Evolutionary conservation across 2,329 filamentous ascomycete species (phyloP).

Genomic region (Cercospora nicotianae): DNA sequence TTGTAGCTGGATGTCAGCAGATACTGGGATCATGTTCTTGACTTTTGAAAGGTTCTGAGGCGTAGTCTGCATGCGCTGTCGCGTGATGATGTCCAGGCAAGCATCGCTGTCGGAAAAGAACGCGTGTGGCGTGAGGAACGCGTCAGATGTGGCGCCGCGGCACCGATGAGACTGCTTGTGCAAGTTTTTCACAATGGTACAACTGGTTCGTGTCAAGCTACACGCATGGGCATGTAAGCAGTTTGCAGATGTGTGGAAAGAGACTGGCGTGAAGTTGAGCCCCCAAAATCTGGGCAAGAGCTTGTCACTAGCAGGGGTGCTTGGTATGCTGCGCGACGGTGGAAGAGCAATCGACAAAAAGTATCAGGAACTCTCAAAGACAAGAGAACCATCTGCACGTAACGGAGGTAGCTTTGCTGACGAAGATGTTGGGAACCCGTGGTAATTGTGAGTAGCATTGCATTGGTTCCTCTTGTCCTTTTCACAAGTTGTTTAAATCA

Average conservation of each 20-base stretch:
- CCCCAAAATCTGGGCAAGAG: background rate
- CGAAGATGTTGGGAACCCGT: background rate
- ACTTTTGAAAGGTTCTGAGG: background rate
- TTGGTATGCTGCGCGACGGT: background rate
- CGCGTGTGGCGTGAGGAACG: constrained; percentile 6
- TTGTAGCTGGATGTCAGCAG: background rate
- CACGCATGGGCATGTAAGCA: background rate
- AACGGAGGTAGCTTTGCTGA: background rate
- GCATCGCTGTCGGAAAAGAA: background rate
- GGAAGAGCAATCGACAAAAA: background rate
- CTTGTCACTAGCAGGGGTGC: background rate
- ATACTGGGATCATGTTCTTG: background rate
- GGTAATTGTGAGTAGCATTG: background rate
- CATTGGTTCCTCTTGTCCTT: background rate
- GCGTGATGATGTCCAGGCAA: background rate
- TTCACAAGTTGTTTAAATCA: background rate
- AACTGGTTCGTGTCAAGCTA: background rate
- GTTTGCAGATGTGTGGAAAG: background rate
- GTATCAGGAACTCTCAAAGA: background rate
- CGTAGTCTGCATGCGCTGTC: background rate
- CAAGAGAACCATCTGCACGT: background rate
- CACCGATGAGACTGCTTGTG: constrained; percentile 5
- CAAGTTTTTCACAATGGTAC: background rate
- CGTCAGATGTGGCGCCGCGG: constrained; percentile 1
- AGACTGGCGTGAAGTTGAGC: background rate